Base-by-base conservation (phyloP, 768 basidiomycete species). In the Xerocomellus dryophilus region DNA sequence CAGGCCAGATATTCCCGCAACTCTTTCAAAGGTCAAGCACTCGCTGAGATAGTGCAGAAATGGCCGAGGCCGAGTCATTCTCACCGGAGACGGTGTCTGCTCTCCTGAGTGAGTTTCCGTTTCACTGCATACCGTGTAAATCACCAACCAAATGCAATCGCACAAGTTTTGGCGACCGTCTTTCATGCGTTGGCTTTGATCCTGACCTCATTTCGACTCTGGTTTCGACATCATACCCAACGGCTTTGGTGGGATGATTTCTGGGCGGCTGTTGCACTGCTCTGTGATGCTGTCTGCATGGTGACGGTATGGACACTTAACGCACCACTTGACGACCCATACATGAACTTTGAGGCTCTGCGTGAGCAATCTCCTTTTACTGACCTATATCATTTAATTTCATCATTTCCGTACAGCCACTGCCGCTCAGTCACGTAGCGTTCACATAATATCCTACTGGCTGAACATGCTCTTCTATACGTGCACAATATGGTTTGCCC, bases 221-320 rank as follows among this genome's bases (percentile, higher is more conserved):
- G 56, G 55, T 65, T 67, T 45, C 61, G 65, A 42, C 49, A 60
- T 42, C 39, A 54, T 23, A 57, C 60, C 21, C 53, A 54, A 44
- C 59, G 60, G 11, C 51, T 67, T n/a, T 63, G 67, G 69, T 71
- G 58, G 63, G 67, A 69, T 35, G 69, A 69, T 38, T 47, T 68
- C 15, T 67, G 57, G 57, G 69, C 65, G 7, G 47, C 56, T 25
- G 39, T 64, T 17, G 44, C 62, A 15, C 54, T 64, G 14, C 1
- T 54, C 23, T 54, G 54, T 27, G 53, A 61, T 34, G 23, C 41
- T 0, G 27, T 51, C 40, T 58, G 59, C 40, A 32, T 60, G 50
- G 55, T 59, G 36, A 7, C 11, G 3, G 35, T 25, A 25, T 68
- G 67, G 66, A 42, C 29, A 1, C n/a, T 46, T 8, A 25, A n/a